These are phyloP conservation scores for Sordariomycetes sp. DNA, from an alignment of 2,329 filamentous ascomycete species.

Conservation along the genomic window DNA sequence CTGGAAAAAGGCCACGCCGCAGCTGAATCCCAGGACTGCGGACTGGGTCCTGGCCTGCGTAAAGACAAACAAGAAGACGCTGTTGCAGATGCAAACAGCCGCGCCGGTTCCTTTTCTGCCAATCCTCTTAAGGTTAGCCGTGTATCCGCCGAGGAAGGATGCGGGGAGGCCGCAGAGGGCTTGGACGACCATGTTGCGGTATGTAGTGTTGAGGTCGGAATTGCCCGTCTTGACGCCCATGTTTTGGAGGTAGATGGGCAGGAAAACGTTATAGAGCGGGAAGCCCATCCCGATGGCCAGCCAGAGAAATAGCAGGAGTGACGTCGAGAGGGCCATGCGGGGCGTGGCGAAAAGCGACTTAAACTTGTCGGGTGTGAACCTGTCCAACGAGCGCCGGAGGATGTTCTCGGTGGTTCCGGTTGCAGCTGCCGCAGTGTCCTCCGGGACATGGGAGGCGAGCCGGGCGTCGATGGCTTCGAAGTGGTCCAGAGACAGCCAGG, in stretches of 20 bases:
- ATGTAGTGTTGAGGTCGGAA: conserved; percentile 15
- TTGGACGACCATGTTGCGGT: conserved; percentile 21
- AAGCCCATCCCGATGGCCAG: conserved; percentile 30
- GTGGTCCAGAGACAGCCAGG: conserved; percentile 12
- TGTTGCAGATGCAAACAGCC: conserved; percentile 16
- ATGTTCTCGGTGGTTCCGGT: not conserved
- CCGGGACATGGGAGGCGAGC: not conserved
- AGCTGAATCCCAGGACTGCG: conserved; percentile 23
- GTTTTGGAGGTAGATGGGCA: conserved; percentile 28
- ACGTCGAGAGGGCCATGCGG: conserved; percentile 18
- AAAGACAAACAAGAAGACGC: conserved; percentile 30
- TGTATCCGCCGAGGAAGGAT: conserved; percentile 25
- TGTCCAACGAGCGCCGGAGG: not conserved
- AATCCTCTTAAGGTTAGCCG: conserved; percentile 11
- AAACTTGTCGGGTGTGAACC: conserved; percentile 12
- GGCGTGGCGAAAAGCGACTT: conserved; percentile 16
- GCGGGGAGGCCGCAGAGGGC: conserved; percentile 24
- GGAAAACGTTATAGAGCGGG: conserved; percentile 30
- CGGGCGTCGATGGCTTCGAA: conserved; percentile 9
- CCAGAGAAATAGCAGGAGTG: conserved; percentile 26
- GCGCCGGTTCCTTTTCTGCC: not conserved
- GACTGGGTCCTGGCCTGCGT: conserved; percentile 23
- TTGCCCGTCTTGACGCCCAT: conserved; percentile 16
- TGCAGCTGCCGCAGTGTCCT: not conserved
- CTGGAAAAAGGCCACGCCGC: conserved; percentile 29